These are phyloP conservation scores for Eucalyptus sideroxylon DNA, from an alignment of 345 rosid species.

Conservation along the genomic window DNA sequence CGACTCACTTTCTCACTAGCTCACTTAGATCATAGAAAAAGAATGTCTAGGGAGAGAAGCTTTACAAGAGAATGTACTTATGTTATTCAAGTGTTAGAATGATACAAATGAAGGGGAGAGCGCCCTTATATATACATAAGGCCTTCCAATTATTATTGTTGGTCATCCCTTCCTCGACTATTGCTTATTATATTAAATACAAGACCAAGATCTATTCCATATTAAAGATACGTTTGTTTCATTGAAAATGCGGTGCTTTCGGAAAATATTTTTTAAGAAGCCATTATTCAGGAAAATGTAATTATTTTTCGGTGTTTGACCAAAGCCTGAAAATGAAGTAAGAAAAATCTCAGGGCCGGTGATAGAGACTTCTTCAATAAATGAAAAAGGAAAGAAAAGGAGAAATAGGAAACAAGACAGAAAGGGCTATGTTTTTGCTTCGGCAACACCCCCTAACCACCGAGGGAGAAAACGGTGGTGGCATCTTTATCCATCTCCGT, in stretches of 20 bases:
- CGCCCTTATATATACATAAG: not conserved
- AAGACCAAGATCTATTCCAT: not conserved
- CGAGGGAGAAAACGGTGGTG: not conserved
- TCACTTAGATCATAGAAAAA: not conserved
- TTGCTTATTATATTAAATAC: too few species aligned
- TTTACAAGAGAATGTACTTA: not conserved
- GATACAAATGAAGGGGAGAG: not conserved
- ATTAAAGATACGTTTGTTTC: too few species aligned
- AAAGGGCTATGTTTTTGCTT: not conserved
- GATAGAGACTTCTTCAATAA: not conserved
- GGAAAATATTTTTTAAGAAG: too few species aligned
- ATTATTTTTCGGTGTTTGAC: rapidly evolving
- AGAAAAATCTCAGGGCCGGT: not conserved
- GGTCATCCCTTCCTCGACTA: too few species aligned
- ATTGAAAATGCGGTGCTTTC: too few species aligned
- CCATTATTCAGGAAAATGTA: too few species aligned
- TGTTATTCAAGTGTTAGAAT: not conserved
- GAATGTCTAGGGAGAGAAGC: not conserved
- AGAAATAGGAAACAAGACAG: not conserved
- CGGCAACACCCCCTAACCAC: not conserved
- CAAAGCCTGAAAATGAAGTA: too few species aligned
- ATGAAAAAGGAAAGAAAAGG: not conserved
- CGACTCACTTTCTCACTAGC: not conserved
- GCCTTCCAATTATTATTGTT: not conserved
- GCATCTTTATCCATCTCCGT: not conserved